These are phyloP conservation scores for Cytospora paraplurivora DNA, from an alignment of 2,329 filamentous ascomycete species.

Conservation along the genomic window DNA sequence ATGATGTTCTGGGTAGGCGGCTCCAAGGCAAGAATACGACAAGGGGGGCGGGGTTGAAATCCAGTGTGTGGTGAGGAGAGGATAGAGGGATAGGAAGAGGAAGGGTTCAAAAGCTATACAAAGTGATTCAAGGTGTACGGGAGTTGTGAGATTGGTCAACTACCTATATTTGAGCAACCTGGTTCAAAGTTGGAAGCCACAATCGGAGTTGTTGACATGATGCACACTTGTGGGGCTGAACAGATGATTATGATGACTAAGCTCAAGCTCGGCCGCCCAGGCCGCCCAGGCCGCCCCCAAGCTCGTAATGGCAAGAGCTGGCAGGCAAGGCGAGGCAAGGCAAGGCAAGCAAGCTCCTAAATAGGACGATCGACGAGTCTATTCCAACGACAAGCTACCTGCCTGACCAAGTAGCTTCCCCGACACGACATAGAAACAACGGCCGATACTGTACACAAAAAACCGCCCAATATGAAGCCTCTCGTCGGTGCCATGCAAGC, in stretches of 20 bases:
- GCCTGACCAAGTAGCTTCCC: not conserved
- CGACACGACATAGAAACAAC: not conserved
- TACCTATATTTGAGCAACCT: too few relatives aligned
- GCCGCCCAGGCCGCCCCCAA: not conserved
- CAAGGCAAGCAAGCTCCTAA: slow-evolving; percentile 8
- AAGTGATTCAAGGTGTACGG: too few relatives aligned
- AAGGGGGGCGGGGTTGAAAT: too few relatives aligned
- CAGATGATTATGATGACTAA: slow-evolving; percentile 7
- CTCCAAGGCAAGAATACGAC: not conserved
- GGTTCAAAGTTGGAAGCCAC: too few relatives aligned
- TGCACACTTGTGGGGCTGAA: not conserved
- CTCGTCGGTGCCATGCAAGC: slow-evolving; percentile 89
- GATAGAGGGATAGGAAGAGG: not conserved
- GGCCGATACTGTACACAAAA: not conserved
- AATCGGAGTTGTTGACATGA: not conserved
- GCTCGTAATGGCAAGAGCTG: slow-evolving; percentile 1
- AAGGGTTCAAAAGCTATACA: not conserved
- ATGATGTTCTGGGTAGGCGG: not conserved
- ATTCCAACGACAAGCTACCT: slow-evolving; percentile 1
- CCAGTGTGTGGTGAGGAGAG: not conserved
- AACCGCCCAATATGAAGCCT: slow-evolving; percentile 76
- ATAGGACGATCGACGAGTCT: slow-evolving; percentile 10
- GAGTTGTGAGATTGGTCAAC: too few relatives aligned
- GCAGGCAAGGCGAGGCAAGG: slow-evolving; percentile 1
- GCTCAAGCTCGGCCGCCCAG: not conserved